Conservation (phyloP, 108 stramenopile genomes). For the Aurantiochytrium sp. region DNA sequence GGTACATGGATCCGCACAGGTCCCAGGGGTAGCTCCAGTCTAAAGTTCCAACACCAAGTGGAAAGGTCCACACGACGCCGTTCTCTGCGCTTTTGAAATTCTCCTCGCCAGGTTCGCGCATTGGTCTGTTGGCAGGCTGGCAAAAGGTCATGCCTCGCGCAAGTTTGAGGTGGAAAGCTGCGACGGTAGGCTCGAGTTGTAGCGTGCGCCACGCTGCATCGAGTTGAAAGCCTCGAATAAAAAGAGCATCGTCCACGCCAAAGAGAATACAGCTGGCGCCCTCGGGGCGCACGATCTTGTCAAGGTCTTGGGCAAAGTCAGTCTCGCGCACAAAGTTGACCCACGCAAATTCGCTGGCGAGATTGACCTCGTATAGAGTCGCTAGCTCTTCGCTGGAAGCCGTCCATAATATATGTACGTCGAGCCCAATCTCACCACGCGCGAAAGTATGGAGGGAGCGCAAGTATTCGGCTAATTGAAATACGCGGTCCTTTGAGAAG, state of each 20-base stretch:
- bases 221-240: background rate
- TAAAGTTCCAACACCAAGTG: background rate
- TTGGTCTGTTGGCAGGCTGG: background rate
- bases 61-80: background rate
- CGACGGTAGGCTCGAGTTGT: background rate
- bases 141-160: background rate
- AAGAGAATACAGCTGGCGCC: background rate
- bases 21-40: constrained; percentile 13
- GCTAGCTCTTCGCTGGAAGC: background rate
- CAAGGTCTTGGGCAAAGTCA: background rate
- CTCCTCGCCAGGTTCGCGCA: background rate
- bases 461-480: background rate
- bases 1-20: background rate
- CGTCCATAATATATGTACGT: background rate
- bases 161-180: background rate
- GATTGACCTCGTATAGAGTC: background rate
- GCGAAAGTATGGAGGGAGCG: background rate
- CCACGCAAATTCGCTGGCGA: background rate
- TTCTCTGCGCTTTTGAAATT: background rate
- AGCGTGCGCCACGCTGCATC: background rate
- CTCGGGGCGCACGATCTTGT: background rate
- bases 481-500: constrained; percentile 3
- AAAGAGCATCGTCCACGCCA: constrained; percentile 8
- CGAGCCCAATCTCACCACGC: background rate
- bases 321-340: background rate